Evolutionary conservation across 176 grass and related monocot species (phyloP).

Genomic region (Miscanthus lutarioriparius): DNA sequence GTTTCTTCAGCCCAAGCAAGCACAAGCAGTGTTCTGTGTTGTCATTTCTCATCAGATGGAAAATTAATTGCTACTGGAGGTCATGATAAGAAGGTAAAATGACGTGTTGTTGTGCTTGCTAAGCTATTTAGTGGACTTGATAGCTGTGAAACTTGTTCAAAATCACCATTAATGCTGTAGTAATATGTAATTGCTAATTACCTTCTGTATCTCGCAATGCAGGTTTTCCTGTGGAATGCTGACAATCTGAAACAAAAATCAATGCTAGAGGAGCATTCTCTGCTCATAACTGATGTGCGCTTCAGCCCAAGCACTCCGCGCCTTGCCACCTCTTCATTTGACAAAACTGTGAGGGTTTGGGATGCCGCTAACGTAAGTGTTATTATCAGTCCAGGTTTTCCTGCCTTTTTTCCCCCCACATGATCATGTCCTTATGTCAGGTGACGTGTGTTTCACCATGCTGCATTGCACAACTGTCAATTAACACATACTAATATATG

Average conservation of each 20-base stretch:
- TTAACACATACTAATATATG: not conserved
- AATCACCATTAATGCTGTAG: not conserved
- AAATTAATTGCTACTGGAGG: constrained; percentile 92
- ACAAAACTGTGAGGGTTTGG: constrained; percentile 95
- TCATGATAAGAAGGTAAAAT: constrained; percentile 90
- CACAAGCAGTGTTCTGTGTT: constrained; percentile 75
- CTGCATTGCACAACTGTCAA: not conserved
- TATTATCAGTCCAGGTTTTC: constrained; percentile 23
- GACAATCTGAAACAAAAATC: constrained; percentile 83
- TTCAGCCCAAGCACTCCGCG: constrained; percentile 71
- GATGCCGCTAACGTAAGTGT: constrained; percentile 69
- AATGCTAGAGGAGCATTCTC: constrained; percentile 73
- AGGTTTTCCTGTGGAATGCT: constrained; percentile 79
- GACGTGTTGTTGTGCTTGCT: constrained; percentile 11
- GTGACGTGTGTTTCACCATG: not conserved
- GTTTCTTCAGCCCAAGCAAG: constrained; percentile 64
- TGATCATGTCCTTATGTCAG: not conserved
- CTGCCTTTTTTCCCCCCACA: not conserved
- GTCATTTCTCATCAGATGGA: constrained; percentile 93
- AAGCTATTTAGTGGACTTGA: constrained; percentile 20
- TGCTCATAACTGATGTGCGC: constrained; percentile 79
- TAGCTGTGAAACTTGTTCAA: not conserved
- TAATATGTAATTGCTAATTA: constrained; percentile 5
- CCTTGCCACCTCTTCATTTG: constrained; percentile 91
- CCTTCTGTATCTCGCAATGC: constrained; percentile 38